phyloP scores from a whole-genome alignment of 1,139 yeast genomes.

The Protomyces lactucae-debilis region DNA sequence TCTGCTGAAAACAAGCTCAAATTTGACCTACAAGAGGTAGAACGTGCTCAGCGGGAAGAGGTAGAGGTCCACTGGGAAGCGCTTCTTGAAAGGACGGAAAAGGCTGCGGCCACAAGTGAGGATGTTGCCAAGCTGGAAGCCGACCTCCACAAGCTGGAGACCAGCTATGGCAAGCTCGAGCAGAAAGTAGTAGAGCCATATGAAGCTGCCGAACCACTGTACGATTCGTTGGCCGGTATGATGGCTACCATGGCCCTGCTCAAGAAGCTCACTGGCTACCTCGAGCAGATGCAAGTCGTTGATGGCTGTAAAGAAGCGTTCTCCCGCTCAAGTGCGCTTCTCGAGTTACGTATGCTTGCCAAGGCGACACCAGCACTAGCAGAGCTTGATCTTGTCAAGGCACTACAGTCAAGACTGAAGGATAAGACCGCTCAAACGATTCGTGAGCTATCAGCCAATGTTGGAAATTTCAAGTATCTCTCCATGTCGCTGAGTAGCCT shows the following conservation, averaged over 20 bases:
- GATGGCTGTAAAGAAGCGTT: constrained; percentile 4
- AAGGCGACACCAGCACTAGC: constrained; percentile 9
- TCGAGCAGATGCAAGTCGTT: not conserved
- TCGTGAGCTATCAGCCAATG: not conserved
- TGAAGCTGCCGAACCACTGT: constrained; percentile 22
- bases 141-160: not conserved
- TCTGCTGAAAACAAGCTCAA: constrained; percentile 23
- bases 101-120: constrained; percentile 6
- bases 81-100: constrained; percentile 16
- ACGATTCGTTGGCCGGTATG: constrained; percentile 3
- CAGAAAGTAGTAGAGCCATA: constrained; percentile 8
- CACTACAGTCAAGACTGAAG: not conserved
- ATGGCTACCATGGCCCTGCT: constrained; percentile 11
- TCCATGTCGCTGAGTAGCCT: not conserved
- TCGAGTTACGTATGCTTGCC: not conserved
- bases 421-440: constrained; percentile 3
- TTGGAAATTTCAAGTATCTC: not conserved
- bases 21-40: constrained; percentile 23
- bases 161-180: constrained; percentile 9
- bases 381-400: constrained; percentile 4
- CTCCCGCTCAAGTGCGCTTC: not conserved
- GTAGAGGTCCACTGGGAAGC: constrained; percentile 14
- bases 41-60: not conserved
- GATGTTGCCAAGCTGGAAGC: constrained; percentile 11
- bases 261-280: constrained; percentile 1